A percentile compares a stretch with the other conserved stretches of the same genome.
phyloP scores from a whole-genome alignment of 768 basidiomycete genomes.

The Kwoniella botswanensis region DNA sequence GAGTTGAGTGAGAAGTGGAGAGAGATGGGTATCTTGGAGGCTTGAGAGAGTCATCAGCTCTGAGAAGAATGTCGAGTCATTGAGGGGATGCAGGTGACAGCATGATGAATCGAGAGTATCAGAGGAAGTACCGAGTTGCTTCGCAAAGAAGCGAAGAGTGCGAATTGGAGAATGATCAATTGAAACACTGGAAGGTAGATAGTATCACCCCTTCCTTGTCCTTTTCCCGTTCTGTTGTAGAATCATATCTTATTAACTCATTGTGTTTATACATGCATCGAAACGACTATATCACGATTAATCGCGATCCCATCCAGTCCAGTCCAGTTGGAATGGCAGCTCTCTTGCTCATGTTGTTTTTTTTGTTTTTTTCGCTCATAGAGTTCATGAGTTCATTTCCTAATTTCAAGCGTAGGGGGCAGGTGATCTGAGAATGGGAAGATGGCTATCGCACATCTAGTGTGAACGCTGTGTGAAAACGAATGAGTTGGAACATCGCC shows the following conservation, averaged over 20 bases:
- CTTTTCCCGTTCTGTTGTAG: slow-evolving; percentile 1
- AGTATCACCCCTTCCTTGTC: neutral
- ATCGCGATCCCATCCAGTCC: too few relatives aligned
- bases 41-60: neutral
- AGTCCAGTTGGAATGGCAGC: too few relatives aligned
- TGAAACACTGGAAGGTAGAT: neutral
- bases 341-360: too few relatives aligned
- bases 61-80: neutral
- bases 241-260: neutral
- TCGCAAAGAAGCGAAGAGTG: neutral
- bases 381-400: too few relatives aligned
- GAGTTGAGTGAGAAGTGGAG: slow-evolving; percentile 87
- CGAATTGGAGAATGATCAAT: too few relatives aligned
- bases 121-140: neutral
- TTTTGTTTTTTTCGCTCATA: too few relatives aligned
- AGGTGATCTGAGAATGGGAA: too few relatives aligned
- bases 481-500: too few relatives aligned
- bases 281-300: slow-evolving; percentile 8
- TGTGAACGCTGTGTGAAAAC: too few relatives aligned
- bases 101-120: neutral
- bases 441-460: too few relatives aligned
- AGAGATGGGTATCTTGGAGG: slow-evolving; percentile 84
- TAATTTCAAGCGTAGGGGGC: too few relatives aligned
- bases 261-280: slow-evolving; percentile 14
- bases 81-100: neutral